Evolutionary conservation across 2,329 filamentous ascomycete genomes (phyloP), one percentile per base, ranked within the genome.

Genomic region (Achaetomium macrosporum): DNA sequence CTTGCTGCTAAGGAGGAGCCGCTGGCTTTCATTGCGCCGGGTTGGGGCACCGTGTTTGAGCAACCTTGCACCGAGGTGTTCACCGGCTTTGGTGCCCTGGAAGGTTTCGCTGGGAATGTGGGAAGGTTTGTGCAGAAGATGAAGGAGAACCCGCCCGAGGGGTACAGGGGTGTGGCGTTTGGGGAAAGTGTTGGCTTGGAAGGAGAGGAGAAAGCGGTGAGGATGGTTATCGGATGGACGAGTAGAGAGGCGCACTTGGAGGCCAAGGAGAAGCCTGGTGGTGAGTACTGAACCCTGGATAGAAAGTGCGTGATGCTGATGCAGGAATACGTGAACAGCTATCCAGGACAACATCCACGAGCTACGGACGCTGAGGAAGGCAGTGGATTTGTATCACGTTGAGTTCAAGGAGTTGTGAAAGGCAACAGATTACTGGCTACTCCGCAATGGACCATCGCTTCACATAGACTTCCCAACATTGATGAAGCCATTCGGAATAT

Each of bases 21-120:
- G 35, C 29, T 47, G 5, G 36, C 11, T 7, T 51, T 33, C 39
- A 19, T 9, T 36, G 41, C 20, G 5, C 5, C 41, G 20, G n/a
- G 30, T 11, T 57, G 29, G 51, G 7, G 19, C 2, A 1, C 29
- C 2, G 45, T 43, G 6, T 16, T 59, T 4, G 44, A 35, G 10
- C 55, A 58, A 20, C 59, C 62, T 2, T 54, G 55, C 39, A 63
- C 62, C 7, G 63, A 64, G 54, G 48, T 63, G 3, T 64, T 62
- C 39, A 61, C 62, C 12, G 59, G 57, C 31, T 63, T 57, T 53
- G 59, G 57, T n/a, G 54, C 53, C 6, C 50, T 57, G 49, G 42
- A 56, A 2, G 54, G 50, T 11, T 65, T 61, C 41, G 47, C 30
- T n/a, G 58, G 35, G 13, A 53, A 59, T 11, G 48, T 54, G 31